phyloP scores from a whole-genome alignment of 2,329 filamentous ascomycete genomes.

The Colletotrichum incanum region DNA sequence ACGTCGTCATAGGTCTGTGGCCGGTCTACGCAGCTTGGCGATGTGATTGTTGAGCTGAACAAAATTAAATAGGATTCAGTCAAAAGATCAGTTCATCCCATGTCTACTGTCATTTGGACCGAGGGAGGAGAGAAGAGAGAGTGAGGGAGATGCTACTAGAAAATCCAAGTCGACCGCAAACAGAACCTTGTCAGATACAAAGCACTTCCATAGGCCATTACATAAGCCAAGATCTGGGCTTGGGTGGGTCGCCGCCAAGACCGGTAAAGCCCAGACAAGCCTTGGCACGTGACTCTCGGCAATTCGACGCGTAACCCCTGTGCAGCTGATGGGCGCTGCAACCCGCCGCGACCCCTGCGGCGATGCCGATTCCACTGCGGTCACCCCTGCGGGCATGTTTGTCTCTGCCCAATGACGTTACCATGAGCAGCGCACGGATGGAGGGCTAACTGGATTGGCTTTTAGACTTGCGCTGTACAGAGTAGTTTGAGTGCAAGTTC shows the following conservation, averaged over 20 bases:
- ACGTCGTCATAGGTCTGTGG: not conserved
- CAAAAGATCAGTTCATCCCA: not conserved
- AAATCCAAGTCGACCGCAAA: too few species aligned
- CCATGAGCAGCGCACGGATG: constrained; percentile 15
- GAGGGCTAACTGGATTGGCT: constrained; percentile 11
- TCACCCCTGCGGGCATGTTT: not conserved
- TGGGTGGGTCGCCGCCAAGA: constrained; percentile 5
- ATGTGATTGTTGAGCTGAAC: not conserved
- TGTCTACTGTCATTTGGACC: not conserved
- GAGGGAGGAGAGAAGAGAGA: too few species aligned
- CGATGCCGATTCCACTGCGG: constrained; percentile 17
- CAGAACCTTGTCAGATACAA: not conserved
- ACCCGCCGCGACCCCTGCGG: constrained; percentile 3
- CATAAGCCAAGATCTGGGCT: constrained; percentile 15
- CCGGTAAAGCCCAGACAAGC: constrained; percentile 1
- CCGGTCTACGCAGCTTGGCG: not conserved
- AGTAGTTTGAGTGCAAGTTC: not conserved
- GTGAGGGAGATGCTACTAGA: too few species aligned
- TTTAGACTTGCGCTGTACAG: constrained; percentile 9
- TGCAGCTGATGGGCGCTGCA: constrained; percentile 9
- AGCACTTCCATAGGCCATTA: not conserved
- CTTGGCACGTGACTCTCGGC: constrained; percentile 41
- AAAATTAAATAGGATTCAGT: not conserved
- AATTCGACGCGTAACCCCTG: constrained; percentile 38
- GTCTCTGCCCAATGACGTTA: constrained; percentile 29